Base-by-base conservation (phyloP, 2,329 filamentous ascomycete species). In the Venturia oleaginea region DNA sequence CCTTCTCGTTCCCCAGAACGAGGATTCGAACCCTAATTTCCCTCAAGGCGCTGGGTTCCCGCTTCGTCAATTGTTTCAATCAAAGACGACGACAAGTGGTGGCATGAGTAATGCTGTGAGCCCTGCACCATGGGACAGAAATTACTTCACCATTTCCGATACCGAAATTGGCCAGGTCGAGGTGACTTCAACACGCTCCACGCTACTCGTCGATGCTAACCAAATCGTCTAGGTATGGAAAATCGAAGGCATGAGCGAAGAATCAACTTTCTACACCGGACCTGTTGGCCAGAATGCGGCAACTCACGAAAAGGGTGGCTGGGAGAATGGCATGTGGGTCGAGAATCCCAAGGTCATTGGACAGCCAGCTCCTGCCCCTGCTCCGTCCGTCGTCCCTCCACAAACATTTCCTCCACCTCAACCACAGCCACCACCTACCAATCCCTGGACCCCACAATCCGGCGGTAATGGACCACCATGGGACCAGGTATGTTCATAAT, bases 81-180 rank as follows among this genome's bases (percentile, higher is more conserved):
- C 37, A 13, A 19, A 59, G 0, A 95, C 91, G 3, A 89, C 90
- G 2, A 95, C 90, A 2, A 92, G 89, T 72, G 91, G 91, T 57
- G 91, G 91, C 0, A 91, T 95, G 76, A 92, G 88, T 66, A 96
- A 96, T 72, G 91, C 91, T 0, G 89, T 95, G 19, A 84, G 85
- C 65, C 91, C 91, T 0, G 91, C 89, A 72, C 87, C 90, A 66
- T 95, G 89, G 84, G 89, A 81, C 66, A 90, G 95, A 71, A 90
- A 95, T 77, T 96, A 89, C 89, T 71, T 96, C n/a, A 91, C 91
- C 27, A 82, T 96, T 69, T 93, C 90, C 6, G 91, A 96, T 71
- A 91, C 95, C 72, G 89, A 95, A 78, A 85, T 92, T 69, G 91
- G 91, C 6, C 93, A 88, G 79, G 78, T 96, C 24, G 91, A 96